Evolutionary conservation across 1,284 basidiomycete genomes (phyloP), one percentile per base, ranked within the genome.

Genomic region (Cerioporus squamosus): DNA sequence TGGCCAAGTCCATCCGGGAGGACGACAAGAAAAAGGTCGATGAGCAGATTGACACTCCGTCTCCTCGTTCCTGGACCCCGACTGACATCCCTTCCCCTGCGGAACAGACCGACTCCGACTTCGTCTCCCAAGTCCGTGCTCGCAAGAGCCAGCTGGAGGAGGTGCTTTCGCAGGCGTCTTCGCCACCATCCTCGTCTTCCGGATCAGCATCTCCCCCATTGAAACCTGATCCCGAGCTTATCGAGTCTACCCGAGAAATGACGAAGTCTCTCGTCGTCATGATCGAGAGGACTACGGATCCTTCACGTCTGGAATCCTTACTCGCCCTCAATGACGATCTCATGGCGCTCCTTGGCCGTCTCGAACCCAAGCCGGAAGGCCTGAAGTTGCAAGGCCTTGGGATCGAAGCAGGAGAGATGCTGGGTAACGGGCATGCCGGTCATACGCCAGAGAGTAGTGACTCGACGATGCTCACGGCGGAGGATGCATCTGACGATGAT

Each of bases 241-340:
- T 83, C 1, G 72, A 80, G 66, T 78, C 73, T 20, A 83, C 85
- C 0, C 83, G 79, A 56, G 78, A 79, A 2, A 70, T 88, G 24
- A 74, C 87, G 4, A 80, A 82, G 36, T 79, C 88, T 39, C 76
- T 96, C 38, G 79, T 80, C 31, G 76, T 80, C 51, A 71, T 86
- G 61, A 84, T 91, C 49, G 79, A 85, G 64, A 75, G 77, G 44
- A 85, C 82, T 1, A 79, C 79, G n/a, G 87, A 91, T 57, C 80
- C 84, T 0, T 69, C 69, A 18, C 75, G 77, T 18, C 74, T 94
- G 67, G 87, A 90, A 61, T 85, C 85, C 44, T 75, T 95, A 20
- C 78, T 96, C 8, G 74, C 66, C 2, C 74, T 94, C 44, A 94
- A 93, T 67, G 94, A 97, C 69, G 76, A 80, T 42, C 74, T 96